These are phyloP conservation scores for Metahyphopichia silvanorum DNA, from an alignment of 805 yeast species.

Conservation along the genomic window DNA sequence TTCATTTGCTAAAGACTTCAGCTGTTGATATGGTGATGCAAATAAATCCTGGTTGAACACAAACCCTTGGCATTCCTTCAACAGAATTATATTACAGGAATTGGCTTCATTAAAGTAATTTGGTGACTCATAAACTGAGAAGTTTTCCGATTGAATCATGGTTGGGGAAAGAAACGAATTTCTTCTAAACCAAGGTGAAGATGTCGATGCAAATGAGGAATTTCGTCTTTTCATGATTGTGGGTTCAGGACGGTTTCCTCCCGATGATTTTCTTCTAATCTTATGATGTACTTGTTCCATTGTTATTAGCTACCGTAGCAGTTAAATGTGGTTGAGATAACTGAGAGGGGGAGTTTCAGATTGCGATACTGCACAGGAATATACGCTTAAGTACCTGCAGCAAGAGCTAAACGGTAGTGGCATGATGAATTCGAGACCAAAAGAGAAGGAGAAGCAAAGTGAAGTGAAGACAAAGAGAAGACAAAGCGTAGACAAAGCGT, in stretches of 20 bases:
- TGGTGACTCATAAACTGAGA: conserved; percentile 49
- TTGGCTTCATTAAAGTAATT: conserved; percentile 26
- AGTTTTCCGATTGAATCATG: conserved; percentile 56
- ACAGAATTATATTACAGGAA: conserved; percentile 37
- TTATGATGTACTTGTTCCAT: no score
- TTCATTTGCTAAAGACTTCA: conserved; percentile 32
- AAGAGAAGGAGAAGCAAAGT: no score
- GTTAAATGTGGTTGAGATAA: no score
- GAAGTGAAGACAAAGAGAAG: no score
- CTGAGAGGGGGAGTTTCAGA: no score
- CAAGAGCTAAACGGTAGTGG: no score
- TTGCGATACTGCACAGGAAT: no score
- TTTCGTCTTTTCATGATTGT: conserved; percentile 13
- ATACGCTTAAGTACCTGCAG: no score
- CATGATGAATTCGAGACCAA: no score
- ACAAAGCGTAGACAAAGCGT: no score
- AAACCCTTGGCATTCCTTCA: conserved; percentile 70
- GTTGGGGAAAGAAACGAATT: conserved; percentile 54
- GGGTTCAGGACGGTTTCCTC: conserved; percentile 7
- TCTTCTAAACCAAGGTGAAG: conserved; percentile 55
- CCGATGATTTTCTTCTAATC: no score
- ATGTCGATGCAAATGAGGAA: conserved; percentile 31
- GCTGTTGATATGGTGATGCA: conserved; percentile 69
- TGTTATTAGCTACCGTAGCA: no score
- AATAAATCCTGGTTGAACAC: conserved; percentile 74